Base-by-base conservation (phyloP, 352 stramenopile genomes). In the Pythium dissimile region DNA sequence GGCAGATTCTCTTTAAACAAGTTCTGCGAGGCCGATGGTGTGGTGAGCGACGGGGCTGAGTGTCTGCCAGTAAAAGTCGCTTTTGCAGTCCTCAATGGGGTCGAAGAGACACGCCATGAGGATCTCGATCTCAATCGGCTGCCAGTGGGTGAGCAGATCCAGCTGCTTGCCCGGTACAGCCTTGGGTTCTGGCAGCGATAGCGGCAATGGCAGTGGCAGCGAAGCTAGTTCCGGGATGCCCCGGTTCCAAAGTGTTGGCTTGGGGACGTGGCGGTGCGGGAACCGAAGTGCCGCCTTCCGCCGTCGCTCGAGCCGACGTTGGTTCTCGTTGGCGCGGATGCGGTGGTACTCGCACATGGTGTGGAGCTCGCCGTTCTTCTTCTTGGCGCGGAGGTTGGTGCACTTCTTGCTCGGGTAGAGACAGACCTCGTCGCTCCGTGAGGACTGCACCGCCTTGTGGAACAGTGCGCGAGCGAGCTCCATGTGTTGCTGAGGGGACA, bases 281-380 rank as follows among this genome's bases (percentile, higher is more conserved):
- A 59, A 47, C 16, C 54, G 54, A 16, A 57, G 39, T 5, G 62
- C 54, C 0, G 54, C 62, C 59, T 89, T 89, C 49, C 80, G 77
- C 59, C 83, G 83, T 47, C 86, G 81, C 66, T 94, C 80, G 9
- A 91, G 72, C 20, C 84, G 82, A 9, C 82, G 80, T 62, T 94
- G 84, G 62, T 89, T 91, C 52, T 79, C 79, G 62, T 94, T 94
- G 47, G 84, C 84, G 32, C 86, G 86, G 57, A 86, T 77, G 3
- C 84, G 80, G 64, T 94, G 84, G 67, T 88, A 80, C 60, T 94
- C 83, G 64, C 84, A 94, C 62, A 94, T 70, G 38, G 87, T 90
- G 71, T 94, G 84, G 38, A 83, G 72, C 46, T 89, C 81, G 21
- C 84, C 84, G 55, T 94, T 90, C 64, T 80, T 80, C 57, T 94